phyloP scores from a whole-genome alignment of 1,139 yeast genomes.

The Suhomyces taliae region DNA sequence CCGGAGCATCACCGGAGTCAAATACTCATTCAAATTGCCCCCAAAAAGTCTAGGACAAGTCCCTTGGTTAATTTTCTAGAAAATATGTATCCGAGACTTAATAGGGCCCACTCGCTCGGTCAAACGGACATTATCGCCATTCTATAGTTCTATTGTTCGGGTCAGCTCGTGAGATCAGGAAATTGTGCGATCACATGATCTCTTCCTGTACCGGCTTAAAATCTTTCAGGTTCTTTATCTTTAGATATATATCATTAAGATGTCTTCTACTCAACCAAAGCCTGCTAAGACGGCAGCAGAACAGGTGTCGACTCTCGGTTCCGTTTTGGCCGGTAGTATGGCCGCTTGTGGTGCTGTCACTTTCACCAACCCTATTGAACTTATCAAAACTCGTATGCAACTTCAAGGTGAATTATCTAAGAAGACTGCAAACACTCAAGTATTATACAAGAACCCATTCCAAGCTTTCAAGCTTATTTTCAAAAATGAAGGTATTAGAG shows the following conservation, averaged over 20 bases:
- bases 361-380: constrained; percentile 91
- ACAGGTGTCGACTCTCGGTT: constrained; percentile 66
- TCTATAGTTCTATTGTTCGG: too few relatives aligned
- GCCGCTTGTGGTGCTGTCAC: constrained; percentile 99
- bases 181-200: background rate
- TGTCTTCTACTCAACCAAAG: constrained; percentile 10
- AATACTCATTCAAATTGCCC: too few relatives aligned
- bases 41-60: too few relatives aligned
- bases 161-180: background rate
- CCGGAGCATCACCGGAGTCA: too few relatives aligned
- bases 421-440: constrained; percentile 46
- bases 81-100: too few relatives aligned
- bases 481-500: constrained; percentile 80
- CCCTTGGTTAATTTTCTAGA: too few relatives aligned
- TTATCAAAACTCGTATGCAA: constrained; percentile 94
- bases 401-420: constrained; percentile 86
- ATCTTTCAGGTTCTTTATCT: background rate
- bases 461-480: constrained; percentile 81
- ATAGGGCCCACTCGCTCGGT: too few relatives aligned
- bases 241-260: background rate
- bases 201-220: background rate
- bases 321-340: constrained; percentile 87
- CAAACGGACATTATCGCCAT: too few relatives aligned
- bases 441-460: constrained; percentile 72
- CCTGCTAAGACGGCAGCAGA: constrained; percentile 38